These are phyloP conservation scores for Scytalidium lignicola DNA, from an alignment of 2,329 filamentous ascomycete species.

Conservation along the genomic window DNA sequence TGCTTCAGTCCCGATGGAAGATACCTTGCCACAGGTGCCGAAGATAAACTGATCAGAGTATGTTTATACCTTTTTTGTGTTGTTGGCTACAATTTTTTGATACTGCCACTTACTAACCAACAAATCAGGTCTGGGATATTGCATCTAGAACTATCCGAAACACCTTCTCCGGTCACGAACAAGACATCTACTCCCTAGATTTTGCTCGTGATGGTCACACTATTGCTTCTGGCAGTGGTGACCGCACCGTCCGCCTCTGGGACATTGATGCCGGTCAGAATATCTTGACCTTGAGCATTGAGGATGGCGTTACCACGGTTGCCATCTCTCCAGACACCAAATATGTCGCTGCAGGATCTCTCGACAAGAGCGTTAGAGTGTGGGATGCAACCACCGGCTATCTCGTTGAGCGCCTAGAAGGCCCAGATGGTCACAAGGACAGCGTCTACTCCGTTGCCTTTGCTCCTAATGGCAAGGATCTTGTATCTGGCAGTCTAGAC, in stretches of 20 bases:
- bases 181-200: constrained; percentile 96
- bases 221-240: constrained; percentile 92
- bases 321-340: constrained; percentile 95
- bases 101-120: constrained; percentile 10
- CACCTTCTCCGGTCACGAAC: constrained; percentile 93
- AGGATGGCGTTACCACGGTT: constrained; percentile 95
- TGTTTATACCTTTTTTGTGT: constrained; percentile 33
- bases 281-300: constrained; percentile 81
- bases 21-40: constrained; percentile 90
- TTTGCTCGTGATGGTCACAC: constrained; percentile 90
- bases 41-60: constrained; percentile 95
- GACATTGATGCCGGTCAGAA: constrained; percentile 83
- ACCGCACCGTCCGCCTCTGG: constrained; percentile 92
- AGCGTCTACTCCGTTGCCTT: constrained; percentile 97
- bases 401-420: constrained; percentile 86
- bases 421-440: constrained; percentile 91
- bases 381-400: constrained; percentile 89
- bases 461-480: constrained; percentile 84
- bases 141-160: constrained; percentile 76
- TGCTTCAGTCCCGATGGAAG: constrained; percentile 97
- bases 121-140: constrained; percentile 88
- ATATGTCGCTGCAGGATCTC: constrained; percentile 87
- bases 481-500: constrained; percentile 91
- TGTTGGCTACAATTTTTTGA: too few species aligned
- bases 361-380: constrained; percentile 96